A percentile compares a stretch with the other conserved stretches of the same genome.
Evolutionary conservation across 805 yeast species (phyloP).

Genomic region (Myxozyma monticola): DNA sequence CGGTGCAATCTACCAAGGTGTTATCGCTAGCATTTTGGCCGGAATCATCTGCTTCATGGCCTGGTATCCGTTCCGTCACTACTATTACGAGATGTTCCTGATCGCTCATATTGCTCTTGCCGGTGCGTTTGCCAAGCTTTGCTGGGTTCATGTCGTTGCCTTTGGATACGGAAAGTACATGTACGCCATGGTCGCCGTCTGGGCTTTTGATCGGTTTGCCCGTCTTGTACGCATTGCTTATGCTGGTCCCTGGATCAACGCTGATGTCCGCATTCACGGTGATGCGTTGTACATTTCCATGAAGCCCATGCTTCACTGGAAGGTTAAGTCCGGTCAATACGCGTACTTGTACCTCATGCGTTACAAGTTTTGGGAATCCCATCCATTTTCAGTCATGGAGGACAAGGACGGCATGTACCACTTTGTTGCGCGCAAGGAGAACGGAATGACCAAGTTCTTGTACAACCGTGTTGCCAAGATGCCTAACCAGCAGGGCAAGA

Average conservation of each 20-base stretch:
- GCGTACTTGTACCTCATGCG: constrained; percentile 26
- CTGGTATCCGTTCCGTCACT: constrained; percentile 14
- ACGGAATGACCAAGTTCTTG: constrained; percentile 14
- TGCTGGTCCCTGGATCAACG: constrained; percentile 9
- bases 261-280: constrained; percentile 11
- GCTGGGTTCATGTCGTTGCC: constrained; percentile 58
- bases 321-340: constrained; percentile 29
- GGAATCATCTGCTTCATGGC: constrained; percentile 12
- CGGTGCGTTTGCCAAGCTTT: constrained; percentile 51
- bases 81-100: constrained; percentile 59
- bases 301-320: constrained; percentile 13
- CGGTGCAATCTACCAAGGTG: constrained; percentile 38
- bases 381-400: constrained; percentile 27
- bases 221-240: constrained; percentile 56
- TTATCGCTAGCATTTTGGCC: constrained; percentile 35
- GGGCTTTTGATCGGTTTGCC: constrained; percentile 67
- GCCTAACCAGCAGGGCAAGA: constrained; percentile 33
- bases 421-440: constrained; percentile 8
- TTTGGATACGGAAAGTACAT: constrained; percentile 38
- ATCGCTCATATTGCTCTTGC: constrained; percentile 59
- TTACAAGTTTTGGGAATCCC: constrained; percentile 27
- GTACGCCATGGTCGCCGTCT: constrained; percentile 57
- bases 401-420: constrained; percentile 11
- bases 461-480: constrained; percentile 3
- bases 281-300: constrained; percentile 12